Percentiles rank a stretch among this genome's conserved stretches.
phyloP scores from a whole-genome alignment of 768 basidiomycete species.

The Lactarius tabidus region DNA sequence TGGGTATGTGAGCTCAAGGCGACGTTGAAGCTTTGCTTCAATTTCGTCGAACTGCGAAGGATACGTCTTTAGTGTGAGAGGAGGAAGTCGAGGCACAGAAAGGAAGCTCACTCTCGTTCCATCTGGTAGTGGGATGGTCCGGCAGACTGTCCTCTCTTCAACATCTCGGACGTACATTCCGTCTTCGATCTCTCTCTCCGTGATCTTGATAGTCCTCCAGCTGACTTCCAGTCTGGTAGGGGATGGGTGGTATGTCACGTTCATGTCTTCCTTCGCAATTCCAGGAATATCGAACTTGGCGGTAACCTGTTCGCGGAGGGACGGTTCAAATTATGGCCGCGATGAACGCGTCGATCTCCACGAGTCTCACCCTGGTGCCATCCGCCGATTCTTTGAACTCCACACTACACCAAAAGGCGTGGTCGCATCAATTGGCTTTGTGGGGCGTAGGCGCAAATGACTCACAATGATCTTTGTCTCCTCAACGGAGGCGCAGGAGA shows the following conservation, averaged over 20 bases:
- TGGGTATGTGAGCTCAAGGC: constrained; percentile 63
- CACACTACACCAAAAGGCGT: constrained; percentile 41
- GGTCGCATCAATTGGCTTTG: background rate
- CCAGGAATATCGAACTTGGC: constrained; percentile 69
- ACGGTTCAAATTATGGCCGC: background rate
- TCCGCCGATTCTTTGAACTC: constrained; percentile 68
- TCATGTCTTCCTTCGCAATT: constrained; percentile 67
- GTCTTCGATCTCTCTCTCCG: constrained; percentile 55
- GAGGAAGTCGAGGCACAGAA: background rate
- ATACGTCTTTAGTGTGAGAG: constrained; percentile 6
- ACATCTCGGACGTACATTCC: constrained; percentile 59
- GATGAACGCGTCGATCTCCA: constrained; percentile 26
- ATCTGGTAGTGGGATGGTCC: constrained; percentile 68
- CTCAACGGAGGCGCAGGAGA: constrained; percentile 39
- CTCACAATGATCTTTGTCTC: constrained; percentile 65
- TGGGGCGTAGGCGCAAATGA: background rate
- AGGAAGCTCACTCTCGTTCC: constrained; percentile 55
- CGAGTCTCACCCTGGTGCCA: constrained; percentile 46
- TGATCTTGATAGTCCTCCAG: constrained; percentile 58
- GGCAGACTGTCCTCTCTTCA: constrained; percentile 57
- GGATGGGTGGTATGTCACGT: constrained; percentile 62
- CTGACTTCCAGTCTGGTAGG: constrained; percentile 53
- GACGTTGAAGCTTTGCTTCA: constrained; percentile 58
- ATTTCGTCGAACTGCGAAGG: constrained; percentile 64
- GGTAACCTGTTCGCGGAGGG: constrained; percentile 40